Evolutionary conservation across 2,329 filamentous ascomycete species (phyloP).

Genomic region (Elsinoe australis): DNA sequence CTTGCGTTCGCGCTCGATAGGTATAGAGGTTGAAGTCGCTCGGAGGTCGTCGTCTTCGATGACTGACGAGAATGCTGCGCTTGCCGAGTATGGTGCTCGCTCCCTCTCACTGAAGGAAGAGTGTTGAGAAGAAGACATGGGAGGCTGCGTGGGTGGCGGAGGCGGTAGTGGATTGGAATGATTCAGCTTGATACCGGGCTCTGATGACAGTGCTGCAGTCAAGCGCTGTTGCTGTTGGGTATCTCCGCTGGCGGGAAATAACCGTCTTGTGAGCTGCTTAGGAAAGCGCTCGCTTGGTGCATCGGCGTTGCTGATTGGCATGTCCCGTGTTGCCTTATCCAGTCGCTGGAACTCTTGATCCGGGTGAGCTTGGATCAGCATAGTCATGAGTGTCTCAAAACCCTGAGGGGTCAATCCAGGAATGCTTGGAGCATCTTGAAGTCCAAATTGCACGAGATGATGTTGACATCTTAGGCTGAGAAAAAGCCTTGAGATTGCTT

Average conservation of each 20-base stretch:
- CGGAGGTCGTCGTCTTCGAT: conserved; percentile 34
- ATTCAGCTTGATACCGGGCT: conserved; percentile 43
- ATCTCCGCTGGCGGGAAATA: conserved; percentile 59
- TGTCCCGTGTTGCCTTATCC: conserved; percentile 57
- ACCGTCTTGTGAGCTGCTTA: conserved; percentile 64
- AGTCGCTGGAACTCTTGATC: conserved; percentile 66
- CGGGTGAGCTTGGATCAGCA: conserved; percentile 67
- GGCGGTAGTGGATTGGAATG: conserved; percentile 30
- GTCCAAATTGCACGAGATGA: conserved; percentile 40
- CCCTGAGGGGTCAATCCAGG: conserved; percentile 42
- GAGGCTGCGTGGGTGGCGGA: conserved; percentile 27
- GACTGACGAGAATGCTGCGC: conserved; percentile 25
- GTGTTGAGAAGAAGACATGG: conserved; percentile 19
- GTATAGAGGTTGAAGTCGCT: conserved; percentile 35
- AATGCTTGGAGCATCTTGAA: conserved; percentile 36
- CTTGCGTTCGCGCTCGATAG: conserved; percentile 58
- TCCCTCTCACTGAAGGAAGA: conserved; percentile 32
- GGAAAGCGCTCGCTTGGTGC: conserved; percentile 66
- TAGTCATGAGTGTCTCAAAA: conserved; percentile 57
- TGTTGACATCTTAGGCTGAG: conserved; percentile 42
- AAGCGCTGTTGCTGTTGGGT: conserved; percentile 52
- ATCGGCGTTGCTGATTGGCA: conserved; percentile 61
- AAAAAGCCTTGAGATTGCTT: conserved; percentile 40
- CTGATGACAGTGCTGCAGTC: conserved; percentile 51
- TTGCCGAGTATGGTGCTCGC: conserved; percentile 34